phyloP scores from a whole-genome alignment of 306 rosid species.

The Dalbergia oliveri region DNA sequence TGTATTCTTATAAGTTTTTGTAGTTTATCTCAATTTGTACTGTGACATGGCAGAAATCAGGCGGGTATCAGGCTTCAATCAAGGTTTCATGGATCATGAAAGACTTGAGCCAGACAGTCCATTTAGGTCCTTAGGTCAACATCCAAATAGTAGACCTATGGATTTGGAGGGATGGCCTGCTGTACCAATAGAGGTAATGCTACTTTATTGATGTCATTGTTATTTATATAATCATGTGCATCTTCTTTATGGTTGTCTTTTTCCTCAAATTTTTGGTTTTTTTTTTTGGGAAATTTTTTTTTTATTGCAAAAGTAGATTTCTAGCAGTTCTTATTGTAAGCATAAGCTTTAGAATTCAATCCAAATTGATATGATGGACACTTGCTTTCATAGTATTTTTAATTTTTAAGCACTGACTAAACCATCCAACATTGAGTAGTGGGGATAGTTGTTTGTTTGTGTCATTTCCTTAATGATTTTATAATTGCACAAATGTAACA shows the following conservation, averaged over 20 bases:
- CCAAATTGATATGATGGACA: background rate
- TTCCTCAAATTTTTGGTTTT: background rate
- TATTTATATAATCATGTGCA: background rate
- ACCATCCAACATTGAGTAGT: background rate
- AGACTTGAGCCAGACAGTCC: slow-evolving; percentile 78
- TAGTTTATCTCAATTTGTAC: slow-evolving; percentile 25
- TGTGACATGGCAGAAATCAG: slow-evolving; percentile 71
- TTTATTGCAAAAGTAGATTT: background rate
- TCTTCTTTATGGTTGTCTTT: background rate
- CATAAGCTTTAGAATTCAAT: slow-evolving; percentile 6
- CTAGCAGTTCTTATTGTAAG: background rate
- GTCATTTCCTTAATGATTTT: slow-evolving; percentile 19
- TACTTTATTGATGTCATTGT: background rate
- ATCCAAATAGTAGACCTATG: slow-evolving; percentile 67
- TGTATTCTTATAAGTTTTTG: slow-evolving; percentile 12
- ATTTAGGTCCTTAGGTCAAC: slow-evolving; percentile 67
- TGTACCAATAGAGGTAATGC: slow-evolving; percentile 70
- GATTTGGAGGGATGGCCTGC: slow-evolving; percentile 84
- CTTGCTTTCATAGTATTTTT: background rate
- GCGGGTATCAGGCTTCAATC: slow-evolving; percentile 67
- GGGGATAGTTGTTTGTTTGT: slow-evolving; percentile 18
- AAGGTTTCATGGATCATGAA: slow-evolving; percentile 69
- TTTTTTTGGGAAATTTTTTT: background rate
- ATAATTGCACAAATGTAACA: background rate
- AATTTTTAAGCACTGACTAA: background rate